phyloP scores from a whole-genome alignment of 2,329 filamentous ascomycete genomes.

The Graphilbum ipis-grandicollis region DNA sequence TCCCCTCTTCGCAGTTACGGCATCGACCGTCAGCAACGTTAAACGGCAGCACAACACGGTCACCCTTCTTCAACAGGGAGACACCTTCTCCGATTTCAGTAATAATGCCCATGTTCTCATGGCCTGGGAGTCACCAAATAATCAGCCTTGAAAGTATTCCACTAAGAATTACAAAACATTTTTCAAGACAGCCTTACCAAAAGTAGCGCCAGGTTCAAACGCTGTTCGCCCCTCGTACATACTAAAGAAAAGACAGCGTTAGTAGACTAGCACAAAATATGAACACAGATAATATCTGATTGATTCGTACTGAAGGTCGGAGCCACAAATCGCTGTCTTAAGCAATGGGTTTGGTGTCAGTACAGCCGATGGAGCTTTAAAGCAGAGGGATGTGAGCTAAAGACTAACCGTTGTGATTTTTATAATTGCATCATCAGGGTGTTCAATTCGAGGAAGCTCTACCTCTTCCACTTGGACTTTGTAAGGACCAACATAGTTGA shows the following conservation, averaged over 20 bases:
- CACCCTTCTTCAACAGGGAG: background rate
- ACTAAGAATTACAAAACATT: no score
- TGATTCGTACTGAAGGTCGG: background rate
- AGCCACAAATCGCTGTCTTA: constrained; percentile 1
- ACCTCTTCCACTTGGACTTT: background rate
- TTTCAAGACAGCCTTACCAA: background rate
- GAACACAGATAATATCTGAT: background rate
- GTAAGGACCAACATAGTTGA: constrained; percentile 1
- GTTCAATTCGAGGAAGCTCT: background rate
- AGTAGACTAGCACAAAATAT: background rate
- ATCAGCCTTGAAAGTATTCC: no score
- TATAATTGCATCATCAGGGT: constrained; percentile 1
- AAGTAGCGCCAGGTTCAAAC: background rate
- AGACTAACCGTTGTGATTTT: constrained; percentile 1
- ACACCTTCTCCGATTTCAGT: background rate
- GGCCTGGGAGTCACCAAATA: no score
- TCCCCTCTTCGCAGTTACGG: constrained; percentile 1
- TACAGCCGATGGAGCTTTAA: background rate
- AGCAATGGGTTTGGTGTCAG: background rate
- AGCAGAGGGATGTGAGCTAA: background rate
- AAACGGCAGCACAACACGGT: background rate
- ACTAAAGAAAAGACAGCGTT: background rate
- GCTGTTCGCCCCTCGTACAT: constrained; percentile 2
- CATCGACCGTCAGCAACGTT: constrained; percentile 1
- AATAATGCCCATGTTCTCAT: constrained; percentile 1